Evolutionary conservation across 208 protist genomes (phyloP), one percentile per base, ranked within the genome.

Genomic region (Trypanosoma scelopori): DNA sequence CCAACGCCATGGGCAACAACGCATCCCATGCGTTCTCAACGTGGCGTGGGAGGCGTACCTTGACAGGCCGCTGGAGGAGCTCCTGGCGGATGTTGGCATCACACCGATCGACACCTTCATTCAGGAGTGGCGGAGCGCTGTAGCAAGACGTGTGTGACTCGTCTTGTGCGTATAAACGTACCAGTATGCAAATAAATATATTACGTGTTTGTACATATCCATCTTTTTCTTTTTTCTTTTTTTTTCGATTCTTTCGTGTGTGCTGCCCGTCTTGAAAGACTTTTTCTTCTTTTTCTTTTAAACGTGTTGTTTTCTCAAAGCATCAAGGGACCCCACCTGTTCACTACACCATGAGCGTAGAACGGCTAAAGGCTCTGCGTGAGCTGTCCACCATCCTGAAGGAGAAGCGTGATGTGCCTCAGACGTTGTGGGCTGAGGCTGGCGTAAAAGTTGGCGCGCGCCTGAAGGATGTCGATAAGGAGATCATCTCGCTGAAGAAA

Each of bases 391-490:
- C 81, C 46, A 61, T 78, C 6, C 55, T 92, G 60, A 73, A 85
- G 73, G 72, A 79, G 48, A 92, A 93, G 71, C 76, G 86, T 18
- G 60, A 78, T 32, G 74, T 85, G 28, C 76, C 76, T 5, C 71
- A 74, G n/a, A 60, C 37, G 12, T 46, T 78, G 46, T 91, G 82
- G 70, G 56, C n/a, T 16, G 64, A 55, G 23, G 90, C 85, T 16
- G 86, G 85, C 22, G 50, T 95, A 53, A 92, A 88, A 66, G 60
- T 75, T 55, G 89, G 89, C 52, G 72, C 82, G 20, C 90, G 90
- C 48, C 51, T 97, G 46, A 98, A 98, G 80, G 93, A 96, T 51
- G 83, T 98, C 16, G 90, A 97, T 68, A 94, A 89, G 78, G 82
- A 96, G 69, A 84, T 95, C 58, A 76, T 78, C 9, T 55, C 60